phyloP scores from a whole-genome alignment of 2,329 filamentous ascomycete species.

The Hypoxylon sp. region DNA sequence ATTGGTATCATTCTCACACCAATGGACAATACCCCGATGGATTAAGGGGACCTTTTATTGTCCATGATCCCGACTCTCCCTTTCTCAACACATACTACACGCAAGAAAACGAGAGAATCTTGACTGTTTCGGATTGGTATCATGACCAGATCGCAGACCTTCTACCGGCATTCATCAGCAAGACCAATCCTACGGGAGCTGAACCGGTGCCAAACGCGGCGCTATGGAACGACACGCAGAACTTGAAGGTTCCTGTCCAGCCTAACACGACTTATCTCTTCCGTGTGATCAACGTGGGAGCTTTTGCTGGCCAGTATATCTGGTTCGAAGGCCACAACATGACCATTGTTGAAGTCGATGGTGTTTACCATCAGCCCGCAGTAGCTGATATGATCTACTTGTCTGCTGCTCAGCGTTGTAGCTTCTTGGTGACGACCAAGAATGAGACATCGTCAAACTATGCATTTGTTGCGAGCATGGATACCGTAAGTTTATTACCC shows the following conservation, averaged over 20 bases:
- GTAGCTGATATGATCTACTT: constrained; percentile 77
- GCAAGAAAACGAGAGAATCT: constrained; percentile 64
- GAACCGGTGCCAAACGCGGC: constrained; percentile 78
- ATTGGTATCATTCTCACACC: constrained; percentile 84
- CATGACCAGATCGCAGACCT: constrained; percentile 70
- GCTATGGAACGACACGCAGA: constrained; percentile 79
- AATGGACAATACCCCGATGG: constrained; percentile 80
- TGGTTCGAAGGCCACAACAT: constrained; percentile 79
- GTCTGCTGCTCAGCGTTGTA: constrained; percentile 76
- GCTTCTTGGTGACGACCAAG: constrained; percentile 74
- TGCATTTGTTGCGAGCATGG: constrained; percentile 78
- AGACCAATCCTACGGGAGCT: constrained; percentile 69
- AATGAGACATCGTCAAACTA: constrained; percentile 75
- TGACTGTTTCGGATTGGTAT: constrained; percentile 81
- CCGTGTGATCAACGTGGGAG: constrained; percentile 80
- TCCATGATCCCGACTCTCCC: constrained; percentile 74
- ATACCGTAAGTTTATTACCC: constrained; percentile 64
- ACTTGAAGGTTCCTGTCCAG: constrained; percentile 71
- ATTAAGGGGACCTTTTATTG: constrained; percentile 73
- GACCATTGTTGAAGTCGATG: constrained; percentile 80
- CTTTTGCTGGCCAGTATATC: constrained; percentile 77
- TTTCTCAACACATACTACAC: constrained; percentile 72
- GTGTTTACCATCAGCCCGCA: constrained; percentile 74
- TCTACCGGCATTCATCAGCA: constrained; percentile 65
- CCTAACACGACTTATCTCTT: constrained; percentile 81